Evolutionary conservation across 1,284 basidiomycete genomes (phyloP), one percentile per base, ranked within the genome.

Genomic region (Schizophyllum commune): DNA sequence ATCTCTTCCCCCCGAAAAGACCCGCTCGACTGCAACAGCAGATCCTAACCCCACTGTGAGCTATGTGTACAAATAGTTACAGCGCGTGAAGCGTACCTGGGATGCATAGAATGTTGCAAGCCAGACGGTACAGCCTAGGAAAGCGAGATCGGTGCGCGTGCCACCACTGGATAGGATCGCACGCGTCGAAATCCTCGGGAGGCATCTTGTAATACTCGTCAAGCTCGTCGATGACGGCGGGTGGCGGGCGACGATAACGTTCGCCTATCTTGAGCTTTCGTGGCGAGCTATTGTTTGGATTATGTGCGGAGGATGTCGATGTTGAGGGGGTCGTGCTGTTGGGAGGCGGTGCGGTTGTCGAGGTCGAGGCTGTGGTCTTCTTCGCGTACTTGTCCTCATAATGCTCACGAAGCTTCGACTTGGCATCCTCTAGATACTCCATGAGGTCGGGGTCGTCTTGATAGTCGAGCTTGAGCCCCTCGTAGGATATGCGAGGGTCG

Each of bases 1-100:
- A 61, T 76, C 73, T 5, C 70, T 62, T 20, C 71, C 72, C 47
- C 73, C 69, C 6, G 74, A 76, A 58, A 75, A 76, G 8, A 75
- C 68, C 0, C 69, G 67, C 58, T 75, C 70, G 15, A 75, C 73
- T 15, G 72, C 71, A n/a, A 74, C 73, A 21, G 72, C 70, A 34
- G 71, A 72, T 0, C 72, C 72, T 74, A 51, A 21, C n/a, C n/a
- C n/a, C n/a, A n/a, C n/a, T n/a, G n/a, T n/a, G n/a, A n/a, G n/a
- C n/a, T n/a, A n/a, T n/a, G n/a, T n/a, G n/a, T n/a, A n/a, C n/a
- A 55, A 19, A 51, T 0, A 53, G 27, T 47, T 19, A 47, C n/a
- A n/a, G n/a, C n/a, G n/a, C n/a, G n/a, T 58, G n/a, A n/a, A n/a
- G n/a, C n/a, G n/a, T n/a, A n/a, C n/a, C 68, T 15, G 66, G 69